Base-by-base conservation (phyloP, 306 rosid species). In the Begonia loranthoides region DNA sequence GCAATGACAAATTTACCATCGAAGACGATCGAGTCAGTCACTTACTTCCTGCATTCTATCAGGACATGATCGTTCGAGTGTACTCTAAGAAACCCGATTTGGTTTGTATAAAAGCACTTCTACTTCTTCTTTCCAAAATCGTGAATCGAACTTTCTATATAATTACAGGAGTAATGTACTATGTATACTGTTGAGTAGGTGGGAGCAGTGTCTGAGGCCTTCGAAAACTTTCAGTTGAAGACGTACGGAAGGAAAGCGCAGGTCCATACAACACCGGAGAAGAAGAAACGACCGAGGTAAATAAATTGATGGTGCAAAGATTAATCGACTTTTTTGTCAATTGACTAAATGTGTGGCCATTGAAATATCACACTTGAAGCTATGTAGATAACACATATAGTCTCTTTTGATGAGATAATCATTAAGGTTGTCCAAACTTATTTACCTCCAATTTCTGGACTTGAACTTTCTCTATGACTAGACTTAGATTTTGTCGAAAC, bases 1-100 rank as follows among this genome's bases (percentile, higher is more conserved):
- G 95, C 56, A 62, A 74, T 3, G 92, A 85, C 61, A 90, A 90
- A 65, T 82, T 90, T 61, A 59, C 68, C 21, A 69, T 85, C 43
- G 46, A 79, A 9, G 78, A 82, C 16, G 83, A 74, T 2, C 92
- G 83, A 34, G 62, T 90, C 50, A 90, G 97, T 73, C 97, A 85
- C 74, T 72, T 90, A 79, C 69, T 90, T 72, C 97, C 97, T 15
- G 50, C 85, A 41, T 76, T 73, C 15, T 85, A 76, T 62, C 79
- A 90, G 69, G 97, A 90, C 51, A 74, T 76, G 94, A 80, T 90
- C 62, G 95, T 90, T 52, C 73, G 90, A 72, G 97, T 90, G 63
- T 90, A 90, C 49, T 67, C 97, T 45, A 90, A 90, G 71, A 85
- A 71, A 73, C 94, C 97, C 17, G 90, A 90, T 66, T 63, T 90